These are phyloP conservation scores for Fusarium dimerum DNA, from an alignment of 2,329 filamentous ascomycete species.

Conservation along the genomic window DNA sequence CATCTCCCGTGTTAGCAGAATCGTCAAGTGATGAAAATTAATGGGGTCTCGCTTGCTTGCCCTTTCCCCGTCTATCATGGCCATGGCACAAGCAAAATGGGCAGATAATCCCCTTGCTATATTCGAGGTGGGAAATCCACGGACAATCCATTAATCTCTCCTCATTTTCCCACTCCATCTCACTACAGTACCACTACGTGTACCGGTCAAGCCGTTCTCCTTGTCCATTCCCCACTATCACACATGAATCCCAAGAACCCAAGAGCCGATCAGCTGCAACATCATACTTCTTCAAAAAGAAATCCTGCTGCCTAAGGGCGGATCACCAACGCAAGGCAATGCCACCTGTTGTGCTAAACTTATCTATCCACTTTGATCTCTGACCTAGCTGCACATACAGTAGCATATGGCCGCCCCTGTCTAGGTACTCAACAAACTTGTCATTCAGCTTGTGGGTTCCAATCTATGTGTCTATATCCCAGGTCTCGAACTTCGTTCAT, in stretches of 20 bases:
- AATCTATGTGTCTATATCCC: slow-evolving; percentile 1
- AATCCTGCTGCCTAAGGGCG: slow-evolving; percentile 26
- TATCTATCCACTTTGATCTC: slow-evolving; percentile 10
- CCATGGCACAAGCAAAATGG: no score
- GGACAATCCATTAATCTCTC: background rate
- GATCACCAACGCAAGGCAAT: slow-evolving; percentile 1
- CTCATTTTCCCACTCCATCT: background rate
- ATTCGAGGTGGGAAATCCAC: no score
- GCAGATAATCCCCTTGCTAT: no score
- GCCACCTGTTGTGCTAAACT: slow-evolving; percentile 7
- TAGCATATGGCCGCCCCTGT: no score
- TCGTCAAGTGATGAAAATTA: no score
- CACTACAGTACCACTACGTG: background rate
- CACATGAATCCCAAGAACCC: background rate
- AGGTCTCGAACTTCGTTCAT: slow-evolving; percentile 10
- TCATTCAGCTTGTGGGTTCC: background rate
- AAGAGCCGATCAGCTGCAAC: background rate
- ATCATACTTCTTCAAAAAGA: slow-evolving; percentile 3
- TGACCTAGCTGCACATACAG: slow-evolving; percentile 1
- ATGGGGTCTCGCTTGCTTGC: no score
- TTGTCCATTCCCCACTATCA: background rate
- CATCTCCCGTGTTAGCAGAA: no score
- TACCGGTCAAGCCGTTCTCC: no score
- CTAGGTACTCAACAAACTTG: background rate
- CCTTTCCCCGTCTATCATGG: no score